A percentile compares a stretch with the other conserved stretches of the same genome.
Evolutionary conservation across 495 filamentous ascomycete genomes (phyloP).

Genomic region (Annulohypoxylon bovei): DNA sequence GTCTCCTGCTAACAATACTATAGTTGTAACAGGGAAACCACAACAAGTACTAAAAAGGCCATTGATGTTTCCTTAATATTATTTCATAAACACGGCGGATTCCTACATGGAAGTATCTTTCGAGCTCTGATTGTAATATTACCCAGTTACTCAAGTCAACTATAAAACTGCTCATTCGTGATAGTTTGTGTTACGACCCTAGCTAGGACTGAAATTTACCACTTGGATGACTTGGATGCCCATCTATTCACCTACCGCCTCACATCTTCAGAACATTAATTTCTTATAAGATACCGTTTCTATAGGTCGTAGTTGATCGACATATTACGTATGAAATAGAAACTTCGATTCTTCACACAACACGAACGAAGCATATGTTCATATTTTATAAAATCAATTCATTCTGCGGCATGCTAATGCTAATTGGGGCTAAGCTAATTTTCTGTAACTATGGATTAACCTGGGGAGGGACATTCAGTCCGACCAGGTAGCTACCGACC

Average conservation of each 20-base stretch:
- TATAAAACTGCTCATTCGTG: neutral
- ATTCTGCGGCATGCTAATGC: constrained; percentile 29
- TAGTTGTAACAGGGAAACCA: neutral
- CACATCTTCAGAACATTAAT: no score
- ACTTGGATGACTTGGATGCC: no score
- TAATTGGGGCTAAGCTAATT: neutral
- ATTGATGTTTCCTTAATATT: neutral
- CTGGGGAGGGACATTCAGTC: neutral
- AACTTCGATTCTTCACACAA: neutral
- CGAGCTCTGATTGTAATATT: neutral
- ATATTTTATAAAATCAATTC: constrained; percentile 19
- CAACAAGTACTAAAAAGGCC: neutral
- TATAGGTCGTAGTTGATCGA: no score
- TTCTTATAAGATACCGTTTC: no score
- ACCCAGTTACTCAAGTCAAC: no score
- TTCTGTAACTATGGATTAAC: constrained; percentile 22
- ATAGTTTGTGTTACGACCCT: neutral
- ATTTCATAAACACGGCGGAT: neutral
- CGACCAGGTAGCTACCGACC: neutral
- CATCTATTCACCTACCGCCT: no score
- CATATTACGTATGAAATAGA: no score
- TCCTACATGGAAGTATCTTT: neutral
- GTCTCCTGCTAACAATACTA: constrained; percentile 17
- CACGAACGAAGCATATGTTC: neutral
- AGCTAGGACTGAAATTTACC: neutral